phyloP scores from a whole-genome alignment of 192 early-diverging fungal species.

The Linnemannia hyalina region DNA sequence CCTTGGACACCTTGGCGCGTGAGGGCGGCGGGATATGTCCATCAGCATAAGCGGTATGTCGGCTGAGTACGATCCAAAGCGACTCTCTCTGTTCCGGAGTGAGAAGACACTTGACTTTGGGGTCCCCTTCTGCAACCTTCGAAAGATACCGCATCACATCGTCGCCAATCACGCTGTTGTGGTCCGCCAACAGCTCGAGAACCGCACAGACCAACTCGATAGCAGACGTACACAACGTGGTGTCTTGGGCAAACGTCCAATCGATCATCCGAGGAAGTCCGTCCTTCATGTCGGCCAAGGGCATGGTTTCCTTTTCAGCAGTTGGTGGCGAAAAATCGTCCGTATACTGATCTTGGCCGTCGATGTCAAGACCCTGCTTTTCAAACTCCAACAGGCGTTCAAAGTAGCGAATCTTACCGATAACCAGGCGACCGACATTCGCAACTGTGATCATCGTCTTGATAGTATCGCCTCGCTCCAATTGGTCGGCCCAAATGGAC shows the following conservation, averaged over 20 bases:
- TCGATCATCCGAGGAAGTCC: conserved; percentile 25
- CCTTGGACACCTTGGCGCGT: background rate
- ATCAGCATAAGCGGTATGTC: conserved; percentile 24
- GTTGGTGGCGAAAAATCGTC: conserved; percentile 4
- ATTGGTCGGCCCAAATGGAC: conserved; percentile 34
- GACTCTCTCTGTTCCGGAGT: conserved; percentile 28
- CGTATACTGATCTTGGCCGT: conserved; percentile 19
- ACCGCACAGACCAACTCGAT: conserved; percentile 39
- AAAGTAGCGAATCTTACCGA: conserved; percentile 49
- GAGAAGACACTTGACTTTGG: conserved; percentile 29
- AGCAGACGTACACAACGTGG: conserved; percentile 32
- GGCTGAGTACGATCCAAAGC: conserved; percentile 34
- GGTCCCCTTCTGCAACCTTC: conserved; percentile 25
- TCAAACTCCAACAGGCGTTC: conserved; percentile 51
- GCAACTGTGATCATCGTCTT: conserved; percentile 42
- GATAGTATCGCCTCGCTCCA: conserved; percentile 42
- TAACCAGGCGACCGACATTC: conserved; percentile 36
- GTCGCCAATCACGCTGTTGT: conserved; percentile 22
- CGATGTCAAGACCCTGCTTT: conserved; percentile 31
- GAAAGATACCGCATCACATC: conserved; percentile 13
- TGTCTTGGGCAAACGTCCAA: conserved; percentile 49
- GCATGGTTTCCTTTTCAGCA: conserved; percentile 39
- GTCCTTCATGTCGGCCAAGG: conserved; percentile 33
- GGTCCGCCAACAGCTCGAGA: conserved; percentile 36
- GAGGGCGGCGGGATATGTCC: background rate